Evolutionary conservation across 345 rosid genomes (phyloP), one percentile per base, ranked within the genome.

Genomic region (Durio zibethinus): DNA sequence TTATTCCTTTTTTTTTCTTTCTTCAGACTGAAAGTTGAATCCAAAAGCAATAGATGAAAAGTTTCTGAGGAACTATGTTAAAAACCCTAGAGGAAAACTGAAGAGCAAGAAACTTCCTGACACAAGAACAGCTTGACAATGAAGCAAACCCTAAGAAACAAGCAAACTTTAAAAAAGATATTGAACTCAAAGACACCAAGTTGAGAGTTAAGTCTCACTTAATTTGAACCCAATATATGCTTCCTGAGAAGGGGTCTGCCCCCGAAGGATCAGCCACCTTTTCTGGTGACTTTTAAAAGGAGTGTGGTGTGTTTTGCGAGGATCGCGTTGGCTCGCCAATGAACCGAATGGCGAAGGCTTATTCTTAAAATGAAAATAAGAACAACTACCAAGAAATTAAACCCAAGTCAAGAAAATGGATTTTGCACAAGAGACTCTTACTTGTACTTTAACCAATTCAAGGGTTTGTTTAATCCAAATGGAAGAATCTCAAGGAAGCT

Each of bases 261-360:
- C 78, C 97, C 98, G 97, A 90, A 92, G 93, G 89, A 86, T 89
- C 84, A 90, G 96, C 97, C 98, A 93, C 84, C 94, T 86, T 92
- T 94, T 86, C 85, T 84, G 97, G 93, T 85, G 86, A 88, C 73
- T 84, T 74, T 86, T 79, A 81, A 82, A 45, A 83, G 79, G 29
- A 70, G 65, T 86, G 81, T 78, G 57, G 36, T 45, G 80, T 67
- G 80, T 80, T 74, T 86, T 61, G 84, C 84, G 84, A 83, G 85
- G 84, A 82, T 67, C 78, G 81, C 69, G 82, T 79, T 82, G 84
- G 81, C 77, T 82, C 76, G 57, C 72, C 57, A 76, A 78, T 71
- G 72, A 61, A 75, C 59, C 61, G 42, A 79, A 66, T 76, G 38
- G 29, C 71, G 50, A 75, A 74, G 69, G 25, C 59, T 20, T 18